Conservation (phyloP, 768 basidiomycete genomes). For the Naematelia aurantialba region DNA sequence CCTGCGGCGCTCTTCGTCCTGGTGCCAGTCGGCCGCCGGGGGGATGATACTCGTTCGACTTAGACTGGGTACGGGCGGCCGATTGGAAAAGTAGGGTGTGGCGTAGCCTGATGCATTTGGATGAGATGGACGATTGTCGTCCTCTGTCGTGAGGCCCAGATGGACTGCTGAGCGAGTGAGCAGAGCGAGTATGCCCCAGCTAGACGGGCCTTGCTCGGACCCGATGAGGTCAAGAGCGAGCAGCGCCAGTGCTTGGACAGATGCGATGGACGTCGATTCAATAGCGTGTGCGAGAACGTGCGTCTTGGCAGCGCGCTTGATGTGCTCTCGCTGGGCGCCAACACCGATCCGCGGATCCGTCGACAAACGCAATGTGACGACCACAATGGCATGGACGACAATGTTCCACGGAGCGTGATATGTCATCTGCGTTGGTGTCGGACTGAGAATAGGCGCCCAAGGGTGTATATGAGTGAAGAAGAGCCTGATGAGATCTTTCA, state of each 20-base stretch:
- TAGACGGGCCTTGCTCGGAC: constrained; percentile 46
- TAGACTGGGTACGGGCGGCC: constrained; percentile 36
- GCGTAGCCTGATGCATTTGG: constrained; percentile 1
- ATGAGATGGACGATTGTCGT: constrained; percentile 21
- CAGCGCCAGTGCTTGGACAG: constrained; percentile 48
- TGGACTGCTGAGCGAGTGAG: constrained; percentile 48
- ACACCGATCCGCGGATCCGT: constrained; percentile 30
- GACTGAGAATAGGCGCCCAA: constrained; percentile 49
- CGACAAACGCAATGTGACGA: constrained; percentile 45
- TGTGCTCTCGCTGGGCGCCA: constrained; percentile 17
- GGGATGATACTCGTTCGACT: constrained; percentile 47
- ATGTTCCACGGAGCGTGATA: constrained; percentile 43
- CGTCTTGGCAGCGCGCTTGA: constrained; percentile 42
- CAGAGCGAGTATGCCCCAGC: constrained; percentile 49
- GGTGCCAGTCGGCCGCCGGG: constrained; percentile 42
- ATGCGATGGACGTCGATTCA: constrained; percentile 44
- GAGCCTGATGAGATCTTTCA: constrained; percentile 41
- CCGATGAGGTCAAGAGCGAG: constrained; percentile 50
- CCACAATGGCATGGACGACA: constrained; percentile 49
- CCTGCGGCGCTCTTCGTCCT: constrained; percentile 47
- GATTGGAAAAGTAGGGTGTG: background rate
- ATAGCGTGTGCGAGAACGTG: constrained; percentile 48
- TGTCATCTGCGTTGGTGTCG: constrained; percentile 17
- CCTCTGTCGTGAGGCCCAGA: constrained; percentile 42
- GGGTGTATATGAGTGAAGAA: constrained; percentile 47